Conservation (phyloP, 352 stramenopile species). For the Phytophthora brassicae region DNA sequence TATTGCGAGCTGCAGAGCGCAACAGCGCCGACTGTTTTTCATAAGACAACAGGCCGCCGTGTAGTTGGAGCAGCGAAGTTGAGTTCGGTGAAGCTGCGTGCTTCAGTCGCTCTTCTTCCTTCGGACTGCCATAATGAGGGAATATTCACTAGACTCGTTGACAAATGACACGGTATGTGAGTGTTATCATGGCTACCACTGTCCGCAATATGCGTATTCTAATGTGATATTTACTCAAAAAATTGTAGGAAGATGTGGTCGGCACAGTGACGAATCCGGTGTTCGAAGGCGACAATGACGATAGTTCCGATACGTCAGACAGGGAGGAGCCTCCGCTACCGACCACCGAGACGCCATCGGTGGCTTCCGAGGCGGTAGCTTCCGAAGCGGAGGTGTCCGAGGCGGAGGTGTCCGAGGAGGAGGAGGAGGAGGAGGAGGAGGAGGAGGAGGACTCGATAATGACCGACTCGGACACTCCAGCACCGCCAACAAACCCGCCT, state of each 20-base stretch:
- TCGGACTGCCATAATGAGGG: slow-evolving; percentile 21
- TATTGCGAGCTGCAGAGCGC: slow-evolving; percentile 24
- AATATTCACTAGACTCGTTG: slow-evolving; percentile 32
- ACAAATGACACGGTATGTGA: slow-evolving; percentile 26
- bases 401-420: too few species aligned
- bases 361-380: neutral
- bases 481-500: neutral
- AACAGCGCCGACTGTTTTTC: slow-evolving; percentile 7
- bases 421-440: too few species aligned
- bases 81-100: slow-evolving; percentile 20
- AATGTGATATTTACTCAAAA: neutral
- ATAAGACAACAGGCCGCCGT: slow-evolving; percentile 23
- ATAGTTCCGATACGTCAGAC: neutral
- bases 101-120: slow-evolving; percentile 34
- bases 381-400: too few species aligned
- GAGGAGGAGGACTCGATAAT: too few species aligned
- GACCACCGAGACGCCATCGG: neutral
- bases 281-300: slow-evolving; percentile 3
- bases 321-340: neutral
- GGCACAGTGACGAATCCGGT: slow-evolving; percentile 15
- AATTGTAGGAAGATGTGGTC: slow-evolving; percentile 14
- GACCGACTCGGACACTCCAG: neutral
- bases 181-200: neutral
- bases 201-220: slow-evolving; percentile 8
- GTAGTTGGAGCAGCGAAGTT: slow-evolving; percentile 8